Evolutionary conservation across 2,329 filamentous ascomycete species (phyloP).

Genomic region (Lecanicillium sp.): DNA sequence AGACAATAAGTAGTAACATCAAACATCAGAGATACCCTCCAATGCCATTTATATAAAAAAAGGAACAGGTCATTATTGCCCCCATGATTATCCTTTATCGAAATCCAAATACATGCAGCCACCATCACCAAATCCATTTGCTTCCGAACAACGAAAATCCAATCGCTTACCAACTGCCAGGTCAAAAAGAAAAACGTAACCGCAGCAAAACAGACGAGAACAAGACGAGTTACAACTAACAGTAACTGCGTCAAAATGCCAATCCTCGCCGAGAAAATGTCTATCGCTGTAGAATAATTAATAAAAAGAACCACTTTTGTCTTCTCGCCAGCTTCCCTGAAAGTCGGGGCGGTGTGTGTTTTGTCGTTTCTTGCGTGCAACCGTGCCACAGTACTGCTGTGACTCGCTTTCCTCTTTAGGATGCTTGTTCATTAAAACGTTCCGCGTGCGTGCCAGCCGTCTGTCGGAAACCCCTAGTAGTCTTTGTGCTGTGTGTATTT

Average conservation of each 20-base stretch:
- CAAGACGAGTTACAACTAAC: not conserved
- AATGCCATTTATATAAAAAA: too few species aligned
- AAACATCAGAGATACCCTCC: too few species aligned
- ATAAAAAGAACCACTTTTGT: not conserved
- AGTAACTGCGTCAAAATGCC: not conserved
- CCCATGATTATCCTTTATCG: too few species aligned
- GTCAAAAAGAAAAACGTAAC: not conserved
- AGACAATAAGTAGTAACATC: too few species aligned
- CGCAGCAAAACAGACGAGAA: not conserved
- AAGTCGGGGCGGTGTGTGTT: not conserved
- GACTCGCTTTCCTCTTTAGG: not conserved
- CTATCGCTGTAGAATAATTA: not conserved
- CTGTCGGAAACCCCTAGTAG: constrained; percentile 10
- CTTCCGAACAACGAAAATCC: not conserved
- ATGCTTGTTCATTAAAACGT: constrained; percentile 4
- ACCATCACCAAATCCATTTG: constrained; percentile 2
- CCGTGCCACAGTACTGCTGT: constrained; percentile 10
- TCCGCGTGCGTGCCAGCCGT: constrained; percentile 12
- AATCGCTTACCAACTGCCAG: not conserved
- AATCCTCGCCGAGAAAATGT: constrained; percentile 4
- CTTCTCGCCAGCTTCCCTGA: not conserved
- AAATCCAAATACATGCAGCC: constrained; percentile 3
- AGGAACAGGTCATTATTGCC: too few species aligned
- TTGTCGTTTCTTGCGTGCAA: not conserved
- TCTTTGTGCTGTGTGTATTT: not conserved